phyloP scores from a whole-genome alignment of 2,329 filamentous ascomycete genomes.

The Oidium heveae region DNA sequence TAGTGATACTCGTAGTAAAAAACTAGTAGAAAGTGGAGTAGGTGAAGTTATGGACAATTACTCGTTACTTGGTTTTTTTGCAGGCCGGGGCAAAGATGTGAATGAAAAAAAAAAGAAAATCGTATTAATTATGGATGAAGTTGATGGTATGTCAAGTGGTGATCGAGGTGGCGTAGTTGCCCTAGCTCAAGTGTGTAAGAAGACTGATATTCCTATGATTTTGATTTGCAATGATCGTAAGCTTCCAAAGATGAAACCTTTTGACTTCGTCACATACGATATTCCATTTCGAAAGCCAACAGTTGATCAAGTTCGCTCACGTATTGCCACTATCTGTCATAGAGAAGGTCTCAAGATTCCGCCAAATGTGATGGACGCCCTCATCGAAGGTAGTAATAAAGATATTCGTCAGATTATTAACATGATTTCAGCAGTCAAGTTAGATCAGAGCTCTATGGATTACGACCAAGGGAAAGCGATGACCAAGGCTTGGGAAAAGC shows the following conservation, averaged over 20 bases:
- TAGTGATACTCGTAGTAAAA: slow-evolving; percentile 88
- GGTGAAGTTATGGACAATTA: slow-evolving; percentile 82
- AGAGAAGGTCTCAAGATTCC: slow-evolving; percentile 76
- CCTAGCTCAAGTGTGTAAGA: slow-evolving; percentile 81
- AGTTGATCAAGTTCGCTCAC: slow-evolving; percentile 68
- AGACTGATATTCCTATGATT: slow-evolving; percentile 83
- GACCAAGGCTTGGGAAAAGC: slow-evolving; percentile 97
- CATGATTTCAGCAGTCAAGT: slow-evolving; percentile 85
- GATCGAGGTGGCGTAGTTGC: slow-evolving; percentile 90
- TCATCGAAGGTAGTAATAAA: slow-evolving; percentile 86
- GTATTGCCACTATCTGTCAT: slow-evolving; percentile 87
- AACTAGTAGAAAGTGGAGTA: slow-evolving; percentile 71
- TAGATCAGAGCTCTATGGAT: slow-evolving; percentile 57
- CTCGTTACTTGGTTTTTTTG: slow-evolving; percentile 75
- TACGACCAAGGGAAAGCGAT: slow-evolving; percentile 76
- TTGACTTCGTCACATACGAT: slow-evolving; percentile 66
- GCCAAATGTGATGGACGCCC: slow-evolving; percentile 58
- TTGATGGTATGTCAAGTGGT: slow-evolving; percentile 94
- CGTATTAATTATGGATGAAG: slow-evolving; percentile 94
- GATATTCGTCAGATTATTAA: slow-evolving; percentile 97
- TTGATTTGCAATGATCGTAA: slow-evolving; percentile 92
- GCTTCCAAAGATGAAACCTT: slow-evolving; percentile 93
- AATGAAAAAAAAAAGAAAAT: slow-evolving; percentile 73
- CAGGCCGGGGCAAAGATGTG: slow-evolving; percentile 56
- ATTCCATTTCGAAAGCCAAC: slow-evolving; percentile 74